Conservation (phyloP, 108 stramenopile species). For the Nitzschia putrida region DNA sequence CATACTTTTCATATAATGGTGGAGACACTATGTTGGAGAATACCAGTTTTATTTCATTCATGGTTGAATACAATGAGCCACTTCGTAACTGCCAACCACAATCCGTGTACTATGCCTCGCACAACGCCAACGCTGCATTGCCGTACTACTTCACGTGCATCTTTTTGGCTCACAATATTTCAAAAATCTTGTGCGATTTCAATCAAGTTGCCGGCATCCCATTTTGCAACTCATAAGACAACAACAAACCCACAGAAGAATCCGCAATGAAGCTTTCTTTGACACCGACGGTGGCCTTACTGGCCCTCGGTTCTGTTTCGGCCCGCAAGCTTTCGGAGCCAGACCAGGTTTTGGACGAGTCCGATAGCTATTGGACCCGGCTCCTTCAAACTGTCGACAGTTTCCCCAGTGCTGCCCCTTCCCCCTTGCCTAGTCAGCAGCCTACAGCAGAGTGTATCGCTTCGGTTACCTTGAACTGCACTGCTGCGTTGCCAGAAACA, state of each 20-base stretch:
- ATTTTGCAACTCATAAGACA: too few species aligned
- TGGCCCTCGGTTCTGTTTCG: neutral
- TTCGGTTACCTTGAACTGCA: conserved; percentile 23
- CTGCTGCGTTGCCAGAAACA: conserved; percentile 1
- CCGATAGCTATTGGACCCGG: conserved; percentile 11
- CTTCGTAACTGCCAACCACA: too few species aligned
- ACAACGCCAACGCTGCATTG: too few species aligned
- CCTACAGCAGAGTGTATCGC: conserved; percentile 24
- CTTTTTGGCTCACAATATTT: too few species aligned
- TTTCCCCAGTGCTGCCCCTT: conserved; percentile 22
- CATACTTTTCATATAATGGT: too few species aligned
- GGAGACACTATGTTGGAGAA: too few species aligned
- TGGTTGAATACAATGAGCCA: too few species aligned
- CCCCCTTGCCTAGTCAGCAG: neutral
- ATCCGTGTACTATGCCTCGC: too few species aligned
- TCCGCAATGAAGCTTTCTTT: neutral
- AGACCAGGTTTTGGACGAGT: neutral
- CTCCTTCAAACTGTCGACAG: conserved; percentile 23
- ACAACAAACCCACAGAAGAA: neutral
- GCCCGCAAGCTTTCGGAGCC: neutral
- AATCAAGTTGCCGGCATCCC: too few species aligned
- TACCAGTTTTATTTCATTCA: too few species aligned
- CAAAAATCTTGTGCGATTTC: too few species aligned
- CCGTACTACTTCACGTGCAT: too few species aligned
- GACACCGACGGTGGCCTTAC: neutral